Percentiles rank a stretch among this genome's conserved stretches.
phyloP scores from a whole-genome alignment of 192 early-diverging fungal species.

The Chytriomyces confervae region DNA sequence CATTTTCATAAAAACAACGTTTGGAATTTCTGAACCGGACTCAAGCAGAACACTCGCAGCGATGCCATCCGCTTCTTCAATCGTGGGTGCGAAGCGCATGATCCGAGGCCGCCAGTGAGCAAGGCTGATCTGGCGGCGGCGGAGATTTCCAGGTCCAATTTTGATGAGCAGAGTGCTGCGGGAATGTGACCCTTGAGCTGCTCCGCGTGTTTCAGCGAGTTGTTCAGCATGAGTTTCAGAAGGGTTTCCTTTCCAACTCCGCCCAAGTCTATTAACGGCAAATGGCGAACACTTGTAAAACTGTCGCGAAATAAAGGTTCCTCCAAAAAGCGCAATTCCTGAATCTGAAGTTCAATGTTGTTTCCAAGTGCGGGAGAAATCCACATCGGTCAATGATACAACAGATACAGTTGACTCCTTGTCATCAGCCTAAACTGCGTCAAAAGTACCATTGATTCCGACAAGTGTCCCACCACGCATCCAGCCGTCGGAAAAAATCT shows the following conservation, averaged over 20 bases:
- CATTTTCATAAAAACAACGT: no score
- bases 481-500: no score
- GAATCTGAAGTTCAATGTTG: conserved; percentile 94
- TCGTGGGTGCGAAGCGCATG: conserved; percentile 72
- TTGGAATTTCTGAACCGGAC: no score
- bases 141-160: conserved; percentile 83
- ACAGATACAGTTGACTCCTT: conserved; percentile 90
- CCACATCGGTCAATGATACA: conserved; percentile 88
- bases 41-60: no score
- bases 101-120: conserved; percentile 90
- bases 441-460: no score
- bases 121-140: conserved; percentile 83
- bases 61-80: no score
- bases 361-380: conserved; percentile 89
- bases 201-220: conserved; percentile 84
- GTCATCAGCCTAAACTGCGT: no score
- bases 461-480: no score
- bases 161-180: conserved; percentile 94
- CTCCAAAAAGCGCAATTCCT: conserved; percentile 92
- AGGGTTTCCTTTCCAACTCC: conserved; percentile 96
- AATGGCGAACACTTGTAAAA: neutral
- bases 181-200: conserved; percentile 90
- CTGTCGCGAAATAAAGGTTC: neutral
- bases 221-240: conserved; percentile 94
- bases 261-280: conserved; percentile 5